Base-by-base conservation (phyloP, 2,329 filamentous ascomycete species). In the Onygenales sp. region DNA sequence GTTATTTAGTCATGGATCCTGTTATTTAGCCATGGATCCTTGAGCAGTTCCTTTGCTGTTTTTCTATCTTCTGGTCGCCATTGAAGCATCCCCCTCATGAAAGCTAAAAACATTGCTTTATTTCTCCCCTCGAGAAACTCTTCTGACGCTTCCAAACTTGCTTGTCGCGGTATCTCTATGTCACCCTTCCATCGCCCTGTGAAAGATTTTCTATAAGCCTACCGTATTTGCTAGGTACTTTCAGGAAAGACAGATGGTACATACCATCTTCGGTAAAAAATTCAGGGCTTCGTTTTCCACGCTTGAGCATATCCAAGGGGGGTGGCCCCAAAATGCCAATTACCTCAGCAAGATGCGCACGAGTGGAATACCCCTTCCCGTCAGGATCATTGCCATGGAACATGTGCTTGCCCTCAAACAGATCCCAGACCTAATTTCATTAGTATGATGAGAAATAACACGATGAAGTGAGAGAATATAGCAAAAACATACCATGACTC, bases 261-360 rank as follows among this genome's bases (percentile, higher is more conserved):
- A 27, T 27, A 27, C 21, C 21, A 1, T 27, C 57, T n/a, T 67
- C 59, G 2, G 68, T 63, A 52, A 74, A 75, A 58, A 72, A 75
- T 51, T 71, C 70, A 42, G 58, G 56, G 14, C 62, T 73, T 31
- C 57, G 57, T 31, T 60, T 61, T 6, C 69, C 69, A n/a, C 57
- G 57, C 2, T 58, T 14, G 45, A 74, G 61, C 6, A 75, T 59
- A 9, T 60, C 58, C 4, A 63, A 55, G 4, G 74, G 73, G 14
- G 74, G 73, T 10, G 63, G 64, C 0, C 74, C 75, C 9, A 78
- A 64, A 1, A 77, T 48, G 0, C 59, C 66, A 8, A 75, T 67
- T 0, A 77, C 71, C 55, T 77, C 72, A 1, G 75, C 72, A 40
- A 78, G 68, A 59, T 75, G 73, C 0, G 69, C 64, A 9, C 67